phyloP scores from a whole-genome alignment of 1,284 basidiomycete genomes.

The Mycena citricolor region DNA sequence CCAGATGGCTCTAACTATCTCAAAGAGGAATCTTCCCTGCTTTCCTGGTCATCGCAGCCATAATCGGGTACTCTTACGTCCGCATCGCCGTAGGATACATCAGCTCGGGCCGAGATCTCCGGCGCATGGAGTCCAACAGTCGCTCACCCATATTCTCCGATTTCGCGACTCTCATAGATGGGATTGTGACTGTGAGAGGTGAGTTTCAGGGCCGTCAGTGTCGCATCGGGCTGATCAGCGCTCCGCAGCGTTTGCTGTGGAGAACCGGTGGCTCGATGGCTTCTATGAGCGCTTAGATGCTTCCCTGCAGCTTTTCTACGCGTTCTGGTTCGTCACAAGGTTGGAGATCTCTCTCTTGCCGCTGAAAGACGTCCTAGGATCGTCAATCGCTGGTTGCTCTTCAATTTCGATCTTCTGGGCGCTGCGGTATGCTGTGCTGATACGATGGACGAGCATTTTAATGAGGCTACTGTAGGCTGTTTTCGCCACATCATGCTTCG shows the following conservation, averaged over 20 bases:
- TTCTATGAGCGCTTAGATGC: slow-evolving; percentile 55
- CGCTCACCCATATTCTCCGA: slow-evolving; percentile 77
- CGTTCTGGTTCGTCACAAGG: slow-evolving; percentile 9
- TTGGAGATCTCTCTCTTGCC: slow-evolving; percentile 35
- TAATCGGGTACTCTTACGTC: slow-evolving; percentile 65
- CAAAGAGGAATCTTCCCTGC: slow-evolving; percentile 64
- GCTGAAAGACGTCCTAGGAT: slow-evolving; percentile 54
- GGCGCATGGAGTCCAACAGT: slow-evolving; percentile 75
- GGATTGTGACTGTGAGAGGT: slow-evolving; percentile 42
- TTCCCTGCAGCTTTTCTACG: slow-evolving; percentile 42
- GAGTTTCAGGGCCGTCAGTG: neutral
- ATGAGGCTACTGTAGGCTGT: slow-evolving; percentile 33
- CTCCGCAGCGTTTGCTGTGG: slow-evolving; percentile 64
- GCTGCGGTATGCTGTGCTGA: neutral
- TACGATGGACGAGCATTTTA: neutral
- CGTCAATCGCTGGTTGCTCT: slow-evolving; percentile 63
- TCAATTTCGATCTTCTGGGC: slow-evolving; percentile 64
- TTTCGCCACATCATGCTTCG: slow-evolving; percentile 62
- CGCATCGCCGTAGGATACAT: slow-evolving; percentile 70
- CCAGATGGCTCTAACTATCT: slow-evolving; percentile 3
- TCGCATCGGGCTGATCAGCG: neutral
- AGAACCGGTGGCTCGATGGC: slow-evolving; percentile 62
- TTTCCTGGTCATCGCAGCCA: slow-evolving; percentile 68
- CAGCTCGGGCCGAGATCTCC: slow-evolving; percentile 72
- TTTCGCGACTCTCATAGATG: slow-evolving; percentile 57